Percentiles rank a stretch among this genome's conserved stretches.
Conservation (phyloP, 169 alveolate species). For the Ichthyophthirius multifiliis region DNA sequence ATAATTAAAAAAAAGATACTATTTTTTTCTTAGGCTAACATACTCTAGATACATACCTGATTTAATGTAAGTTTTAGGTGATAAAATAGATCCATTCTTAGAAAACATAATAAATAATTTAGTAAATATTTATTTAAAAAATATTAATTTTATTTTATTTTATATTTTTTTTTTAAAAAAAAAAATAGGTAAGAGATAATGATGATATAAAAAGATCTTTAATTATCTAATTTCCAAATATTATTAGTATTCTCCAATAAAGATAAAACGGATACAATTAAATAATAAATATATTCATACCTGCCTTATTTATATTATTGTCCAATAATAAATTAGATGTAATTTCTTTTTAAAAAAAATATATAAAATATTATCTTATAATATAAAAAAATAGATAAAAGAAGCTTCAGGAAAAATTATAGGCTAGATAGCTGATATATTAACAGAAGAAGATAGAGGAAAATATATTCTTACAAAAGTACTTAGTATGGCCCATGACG, state of each 20-base stretch:
- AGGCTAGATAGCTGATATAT: neutral
- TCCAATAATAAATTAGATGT: slow-evolving; percentile 5
- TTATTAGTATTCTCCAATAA: neutral
- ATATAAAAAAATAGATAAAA: no score
- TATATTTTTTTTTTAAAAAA: neutral
- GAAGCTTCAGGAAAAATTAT: neutral
- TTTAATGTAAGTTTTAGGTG: neutral
- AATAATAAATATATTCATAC: neutral
- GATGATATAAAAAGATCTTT: no score
- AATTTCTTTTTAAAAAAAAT: no score
- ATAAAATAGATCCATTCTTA: neutral
- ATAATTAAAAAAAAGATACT: no score
- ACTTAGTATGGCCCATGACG: slow-evolving; percentile 16
- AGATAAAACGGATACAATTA: neutral
- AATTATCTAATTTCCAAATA: no score
- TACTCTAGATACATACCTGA: slow-evolving; percentile 2
- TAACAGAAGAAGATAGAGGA: neutral
- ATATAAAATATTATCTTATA: no score
- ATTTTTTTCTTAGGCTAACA: neutral
- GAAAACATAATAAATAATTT: neutral
- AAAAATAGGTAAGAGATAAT: neutral
- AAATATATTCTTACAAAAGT: neutral
- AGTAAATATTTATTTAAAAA: no score
- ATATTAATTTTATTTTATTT: neutral
- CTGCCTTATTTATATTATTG: neutral